phyloP scores from a whole-genome alignment of 1,284 basidiomycete species.

The Apiotrichum domesticum region DNA sequence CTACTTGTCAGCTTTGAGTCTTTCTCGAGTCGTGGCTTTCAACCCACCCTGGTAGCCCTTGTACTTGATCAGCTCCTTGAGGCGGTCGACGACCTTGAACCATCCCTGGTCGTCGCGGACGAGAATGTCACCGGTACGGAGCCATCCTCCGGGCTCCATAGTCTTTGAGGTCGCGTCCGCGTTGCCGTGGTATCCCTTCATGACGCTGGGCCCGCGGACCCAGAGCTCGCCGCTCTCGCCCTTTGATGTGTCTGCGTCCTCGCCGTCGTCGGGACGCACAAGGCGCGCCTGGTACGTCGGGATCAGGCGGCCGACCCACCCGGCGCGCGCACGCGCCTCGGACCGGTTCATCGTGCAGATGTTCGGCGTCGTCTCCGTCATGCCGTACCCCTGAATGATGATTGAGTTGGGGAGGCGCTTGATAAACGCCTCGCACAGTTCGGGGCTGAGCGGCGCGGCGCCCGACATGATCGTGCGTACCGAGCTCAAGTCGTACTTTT shows the following conservation, averaged over 20 bases:
- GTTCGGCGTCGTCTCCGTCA: constrained; percentile 50
- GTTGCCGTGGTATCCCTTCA: constrained; percentile 68
- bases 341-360: constrained; percentile 25
- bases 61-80: constrained; percentile 78
- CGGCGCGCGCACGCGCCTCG: constrained; percentile 45
- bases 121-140: constrained; percentile 76
- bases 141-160: constrained; percentile 58
- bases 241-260: constrained; percentile 51
- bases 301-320: constrained; percentile 65
- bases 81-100: constrained; percentile 11
- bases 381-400: constrained; percentile 43
- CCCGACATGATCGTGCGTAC: constrained; percentile 63
- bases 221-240: constrained; percentile 72
- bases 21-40: neutral
- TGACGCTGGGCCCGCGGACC: constrained; percentile 67
- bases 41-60: constrained; percentile 48
- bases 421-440: constrained; percentile 31
- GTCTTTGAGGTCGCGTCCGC: constrained; percentile 57
- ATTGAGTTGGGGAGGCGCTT: constrained; percentile 15
- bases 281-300: constrained; percentile 73
- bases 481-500: constrained; percentile 63
- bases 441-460: constrained; percentile 68
- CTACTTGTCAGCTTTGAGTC: constrained; percentile 38
- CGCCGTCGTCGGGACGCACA: constrained; percentile 45
- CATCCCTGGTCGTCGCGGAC: constrained; percentile 58